These are phyloP conservation scores for Glebionis coronaria DNA, from an alignment of 129 eudicot species.

Conservation along the genomic window DNA sequence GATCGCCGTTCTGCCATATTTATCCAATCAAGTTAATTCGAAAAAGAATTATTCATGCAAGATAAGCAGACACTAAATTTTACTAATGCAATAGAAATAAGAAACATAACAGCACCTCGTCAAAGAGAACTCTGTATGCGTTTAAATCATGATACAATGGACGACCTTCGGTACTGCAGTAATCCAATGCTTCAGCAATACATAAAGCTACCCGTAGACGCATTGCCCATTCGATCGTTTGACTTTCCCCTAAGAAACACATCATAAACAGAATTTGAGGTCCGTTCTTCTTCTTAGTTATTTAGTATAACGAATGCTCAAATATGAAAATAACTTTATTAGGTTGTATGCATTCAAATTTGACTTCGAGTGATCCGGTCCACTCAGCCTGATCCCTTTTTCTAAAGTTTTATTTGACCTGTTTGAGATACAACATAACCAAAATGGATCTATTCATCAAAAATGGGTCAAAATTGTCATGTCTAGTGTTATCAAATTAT, in stretches of 20 bases:
- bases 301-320: too few species aligned
- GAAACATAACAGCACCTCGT: slow-evolving; percentile 50
- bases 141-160: slow-evolving; percentile 91
- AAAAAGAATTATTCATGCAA: slow-evolving; percentile 1
- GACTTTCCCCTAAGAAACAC: slow-evolving; percentile 83
- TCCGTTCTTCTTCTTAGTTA: neutral
- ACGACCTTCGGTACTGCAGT: slow-evolving; percentile 74
- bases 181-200: slow-evolving; percentile 86
- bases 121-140: slow-evolving; percentile 96
- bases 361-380: neutral
- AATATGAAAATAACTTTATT: neutral
- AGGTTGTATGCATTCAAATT: neutral
- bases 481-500: neutral
- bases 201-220: slow-evolving; percentile 81
- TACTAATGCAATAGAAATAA: neutral
- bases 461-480: neutral
- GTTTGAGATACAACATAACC: neutral
- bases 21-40: slow-evolving; percentile 13
- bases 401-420: neutral
- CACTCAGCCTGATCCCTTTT: neutral
- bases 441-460: neutral
- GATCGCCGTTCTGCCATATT: slow-evolving; percentile 81
- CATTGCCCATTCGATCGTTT: slow-evolving; percentile 98
- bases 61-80: neutral
- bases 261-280: neutral